Evolutionary conservation across 75 land plant species (phyloP).

Genomic region (Sequoiadendron giganteum): DNA sequence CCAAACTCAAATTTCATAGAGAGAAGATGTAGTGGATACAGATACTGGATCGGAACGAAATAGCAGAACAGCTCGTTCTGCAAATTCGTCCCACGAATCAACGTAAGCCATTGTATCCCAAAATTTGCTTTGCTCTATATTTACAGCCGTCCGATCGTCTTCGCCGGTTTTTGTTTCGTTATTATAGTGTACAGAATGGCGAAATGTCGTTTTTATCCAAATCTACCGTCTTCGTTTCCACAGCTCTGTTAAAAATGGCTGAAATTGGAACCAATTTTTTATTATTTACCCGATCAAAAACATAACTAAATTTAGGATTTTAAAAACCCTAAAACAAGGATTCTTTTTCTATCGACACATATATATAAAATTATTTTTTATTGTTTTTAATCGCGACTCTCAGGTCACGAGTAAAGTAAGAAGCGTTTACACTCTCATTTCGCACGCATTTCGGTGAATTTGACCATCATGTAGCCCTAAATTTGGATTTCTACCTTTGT

Average conservation of each 20-base stretch:
- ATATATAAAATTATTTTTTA: too few species aligned
- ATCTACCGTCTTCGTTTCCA: too few species aligned
- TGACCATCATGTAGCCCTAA: neutral
- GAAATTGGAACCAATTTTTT: too few species aligned
- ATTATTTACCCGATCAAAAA: too few species aligned
- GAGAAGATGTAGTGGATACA: conserved; percentile 28
- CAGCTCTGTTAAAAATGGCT: too few species aligned
- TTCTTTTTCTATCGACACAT: too few species aligned
- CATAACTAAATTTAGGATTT: too few species aligned
- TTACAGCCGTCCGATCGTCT: too few species aligned
- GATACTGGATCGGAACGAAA: conserved; percentile 73
- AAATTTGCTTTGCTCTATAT: neutral
- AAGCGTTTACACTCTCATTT: neutral
- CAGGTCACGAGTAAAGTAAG: neutral
- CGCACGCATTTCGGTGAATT: neutral
- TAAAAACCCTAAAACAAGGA: too few species aligned
- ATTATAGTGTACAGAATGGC: too few species aligned
- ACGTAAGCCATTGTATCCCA: conserved; percentile 65
- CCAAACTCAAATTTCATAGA: neutral
- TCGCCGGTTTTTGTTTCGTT: too few species aligned
- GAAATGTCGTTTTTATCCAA: too few species aligned
- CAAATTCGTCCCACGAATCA: conserved; percentile 81
- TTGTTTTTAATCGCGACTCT: neutral
- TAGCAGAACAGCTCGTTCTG: conserved; percentile 68
- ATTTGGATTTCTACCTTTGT: neutral